Conservation (phyloP, 2,329 filamentous ascomycete species). For the Colletotrichum gigasporum region DNA sequence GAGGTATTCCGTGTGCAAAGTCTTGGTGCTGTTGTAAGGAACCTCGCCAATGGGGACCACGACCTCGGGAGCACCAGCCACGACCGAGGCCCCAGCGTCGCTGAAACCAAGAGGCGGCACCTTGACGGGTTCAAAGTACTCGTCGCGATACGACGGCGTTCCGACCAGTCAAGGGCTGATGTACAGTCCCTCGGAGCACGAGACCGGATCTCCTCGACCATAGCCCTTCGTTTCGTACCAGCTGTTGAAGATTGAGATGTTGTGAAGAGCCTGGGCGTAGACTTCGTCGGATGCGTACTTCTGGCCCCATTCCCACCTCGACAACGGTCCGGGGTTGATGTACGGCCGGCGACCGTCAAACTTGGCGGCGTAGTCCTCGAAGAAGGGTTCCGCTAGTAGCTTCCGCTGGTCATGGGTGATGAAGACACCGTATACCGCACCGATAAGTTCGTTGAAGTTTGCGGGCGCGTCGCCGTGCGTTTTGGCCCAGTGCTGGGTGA, state of each 20-base stretch:
- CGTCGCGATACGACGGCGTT: conserved; percentile 21
- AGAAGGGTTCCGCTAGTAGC: conserved; percentile 46
- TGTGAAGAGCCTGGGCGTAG: conserved; percentile 15
- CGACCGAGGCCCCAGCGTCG: background rate
- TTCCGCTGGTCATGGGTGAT: conserved; percentile 45
- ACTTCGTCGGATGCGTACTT: conserved; percentile 19
- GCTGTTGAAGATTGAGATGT: conserved; percentile 18
- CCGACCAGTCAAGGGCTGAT: conserved; percentile 17
- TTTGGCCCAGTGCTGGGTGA: conserved; percentile 37
- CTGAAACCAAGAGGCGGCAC: conserved; percentile 8
- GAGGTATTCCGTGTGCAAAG: conserved; percentile 3
- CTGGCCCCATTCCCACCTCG: conserved; percentile 43
- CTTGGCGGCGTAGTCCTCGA: conserved; percentile 43
- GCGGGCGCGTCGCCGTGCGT: conserved; percentile 17
- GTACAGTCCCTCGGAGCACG: conserved; percentile 30
- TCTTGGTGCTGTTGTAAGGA: background rate
- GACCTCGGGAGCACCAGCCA: background rate
- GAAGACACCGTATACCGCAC: conserved; percentile 42
- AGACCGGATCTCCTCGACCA: conserved; percentile 20
- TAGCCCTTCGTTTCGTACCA: conserved; percentile 30
- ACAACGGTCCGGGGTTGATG: conserved; percentile 44
- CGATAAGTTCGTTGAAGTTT: conserved; percentile 38
- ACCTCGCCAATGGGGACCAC: conserved; percentile 15
- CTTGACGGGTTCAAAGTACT: background rate
- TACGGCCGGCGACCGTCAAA: conserved; percentile 45